Evolutionary conservation across 257 asterid genomes (phyloP).

Genomic region (Nicotiana undulata): DNA sequence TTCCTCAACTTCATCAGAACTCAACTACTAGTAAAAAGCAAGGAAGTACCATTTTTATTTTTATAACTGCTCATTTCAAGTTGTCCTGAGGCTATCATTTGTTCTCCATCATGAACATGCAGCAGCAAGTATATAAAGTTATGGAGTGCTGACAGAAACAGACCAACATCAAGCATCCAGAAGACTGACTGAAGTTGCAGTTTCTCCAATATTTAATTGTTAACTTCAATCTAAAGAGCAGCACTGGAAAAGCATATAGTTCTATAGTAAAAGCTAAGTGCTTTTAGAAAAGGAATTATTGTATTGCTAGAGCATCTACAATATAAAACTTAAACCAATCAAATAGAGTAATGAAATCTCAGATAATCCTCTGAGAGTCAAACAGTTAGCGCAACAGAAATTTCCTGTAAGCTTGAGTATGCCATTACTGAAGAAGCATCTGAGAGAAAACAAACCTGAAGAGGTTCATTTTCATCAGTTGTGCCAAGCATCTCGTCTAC

Average conservation of each 20-base stretch:
- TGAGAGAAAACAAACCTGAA: constrained; percentile 51
- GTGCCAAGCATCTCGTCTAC: constrained; percentile 79
- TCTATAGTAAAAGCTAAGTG: neutral
- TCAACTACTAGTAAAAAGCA: neutral
- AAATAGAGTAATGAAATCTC: neutral
- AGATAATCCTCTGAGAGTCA: neutral
- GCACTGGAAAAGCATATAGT: neutral
- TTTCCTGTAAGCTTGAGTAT: neutral
- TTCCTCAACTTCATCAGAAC: neutral
- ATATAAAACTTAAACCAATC: neutral
- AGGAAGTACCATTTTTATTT: neutral
- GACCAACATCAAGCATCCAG: neutral
- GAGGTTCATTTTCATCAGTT: constrained; percentile 72
- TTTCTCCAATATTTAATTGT: neutral
- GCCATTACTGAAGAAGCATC: neutral
- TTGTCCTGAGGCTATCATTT: neutral
- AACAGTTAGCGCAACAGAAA: neutral
- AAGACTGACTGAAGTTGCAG: neutral
- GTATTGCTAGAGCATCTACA: neutral
- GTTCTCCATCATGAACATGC: neutral
- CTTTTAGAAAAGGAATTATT: neutral
- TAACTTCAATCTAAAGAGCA: neutral
- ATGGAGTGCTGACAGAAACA: neutral
- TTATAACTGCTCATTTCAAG: neutral
- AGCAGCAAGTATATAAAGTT: neutral